A percentile compares a stretch with the other conserved stretches of the same genome.
Evolutionary conservation across 306 rosid genomes (phyloP).

Genomic region (Datisca glomerata): DNA sequence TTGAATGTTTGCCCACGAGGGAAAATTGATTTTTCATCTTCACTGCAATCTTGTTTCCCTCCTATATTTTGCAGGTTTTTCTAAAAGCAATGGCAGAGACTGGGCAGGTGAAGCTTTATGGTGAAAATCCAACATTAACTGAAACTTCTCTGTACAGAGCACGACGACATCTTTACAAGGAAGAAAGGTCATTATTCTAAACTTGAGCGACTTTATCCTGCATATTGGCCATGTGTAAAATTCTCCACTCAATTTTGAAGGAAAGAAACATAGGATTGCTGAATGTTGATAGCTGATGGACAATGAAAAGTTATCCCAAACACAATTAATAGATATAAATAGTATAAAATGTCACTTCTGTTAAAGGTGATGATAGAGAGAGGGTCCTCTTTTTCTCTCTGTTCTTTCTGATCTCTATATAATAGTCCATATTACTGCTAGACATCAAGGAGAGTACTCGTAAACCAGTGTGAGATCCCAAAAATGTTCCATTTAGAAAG

Average conservation of each 20-base stretch:
- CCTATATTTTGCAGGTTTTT: conserved; percentile 53
- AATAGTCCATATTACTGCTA: too few relatives aligned
- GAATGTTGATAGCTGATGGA: conserved; percentile 7
- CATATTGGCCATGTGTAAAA: neutral
- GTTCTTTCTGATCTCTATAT: too few relatives aligned
- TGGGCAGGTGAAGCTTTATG: conserved; percentile 77
- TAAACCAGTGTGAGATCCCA: too few relatives aligned
- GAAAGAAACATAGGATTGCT: conserved; percentile 8
- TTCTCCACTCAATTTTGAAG: neutral
- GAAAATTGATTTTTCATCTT: conserved; percentile 7
- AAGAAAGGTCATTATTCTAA: conserved; percentile 54
- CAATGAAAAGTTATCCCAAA: neutral
- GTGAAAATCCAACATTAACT: conserved; percentile 75
- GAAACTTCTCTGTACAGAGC: conserved; percentile 94
- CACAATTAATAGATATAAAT: neutral
- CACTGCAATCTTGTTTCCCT: conserved; percentile 4
- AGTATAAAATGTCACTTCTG: too few relatives aligned
- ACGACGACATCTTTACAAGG: conserved; percentile 82
- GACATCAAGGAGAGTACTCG: too few relatives aligned
- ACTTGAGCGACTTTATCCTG: conserved; percentile 4
- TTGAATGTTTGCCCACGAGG: neutral
- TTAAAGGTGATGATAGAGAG: too few relatives aligned
- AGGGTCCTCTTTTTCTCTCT: too few relatives aligned
- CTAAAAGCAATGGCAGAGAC: conserved; percentile 98
- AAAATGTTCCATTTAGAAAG: too few relatives aligned